Percentiles rank a stretch among this genome's conserved stretches.
Evolutionary conservation across 2,329 filamentous ascomycete genomes (phyloP).

Genomic region (Huntiella moniliformis): DNA sequence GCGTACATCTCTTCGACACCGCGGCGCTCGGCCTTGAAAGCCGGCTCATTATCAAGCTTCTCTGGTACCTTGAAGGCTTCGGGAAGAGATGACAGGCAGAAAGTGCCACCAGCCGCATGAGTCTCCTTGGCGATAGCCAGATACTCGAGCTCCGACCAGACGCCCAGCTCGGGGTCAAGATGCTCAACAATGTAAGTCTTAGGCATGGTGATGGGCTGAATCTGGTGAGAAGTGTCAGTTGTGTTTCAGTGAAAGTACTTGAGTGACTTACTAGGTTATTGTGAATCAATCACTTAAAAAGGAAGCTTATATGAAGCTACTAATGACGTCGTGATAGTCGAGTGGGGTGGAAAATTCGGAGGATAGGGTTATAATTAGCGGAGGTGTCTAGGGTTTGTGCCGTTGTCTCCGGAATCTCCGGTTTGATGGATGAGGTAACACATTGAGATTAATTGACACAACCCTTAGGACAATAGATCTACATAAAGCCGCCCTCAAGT

Average conservation of each 20-base stretch:
- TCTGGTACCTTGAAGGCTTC: slow-evolving; percentile 45
- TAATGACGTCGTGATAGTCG: neutral
- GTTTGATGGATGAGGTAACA: no score
- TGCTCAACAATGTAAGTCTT: slow-evolving; percentile 85
- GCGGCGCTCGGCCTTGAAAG: slow-evolving; percentile 52
- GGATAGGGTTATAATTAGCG: neutral
- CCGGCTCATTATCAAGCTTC: slow-evolving; percentile 32
- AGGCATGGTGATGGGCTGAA: slow-evolving; percentile 1
- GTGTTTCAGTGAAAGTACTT: neutral
- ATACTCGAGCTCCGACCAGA: slow-evolving; percentile 92
- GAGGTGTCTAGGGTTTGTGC: neutral
- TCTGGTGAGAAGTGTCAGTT: neutral
- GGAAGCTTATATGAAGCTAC: neutral
- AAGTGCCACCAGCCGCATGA: slow-evolving; percentile 42
- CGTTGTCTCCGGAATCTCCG: no score
- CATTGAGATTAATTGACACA: no score
- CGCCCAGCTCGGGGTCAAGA: slow-evolving; percentile 80
- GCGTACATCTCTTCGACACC: slow-evolving; percentile 73
- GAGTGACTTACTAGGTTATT: neutral
- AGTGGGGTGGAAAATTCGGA: neutral
- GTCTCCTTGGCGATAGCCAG: slow-evolving; percentile 70
- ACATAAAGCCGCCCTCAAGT: no score
- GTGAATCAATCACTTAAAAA: no score
- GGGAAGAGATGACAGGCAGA: slow-evolving; percentile 70
- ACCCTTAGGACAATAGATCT: no score